These are phyloP conservation scores for Ogataea neopini DNA, from an alignment of 805 yeast species.

Conservation along the genomic window DNA sequence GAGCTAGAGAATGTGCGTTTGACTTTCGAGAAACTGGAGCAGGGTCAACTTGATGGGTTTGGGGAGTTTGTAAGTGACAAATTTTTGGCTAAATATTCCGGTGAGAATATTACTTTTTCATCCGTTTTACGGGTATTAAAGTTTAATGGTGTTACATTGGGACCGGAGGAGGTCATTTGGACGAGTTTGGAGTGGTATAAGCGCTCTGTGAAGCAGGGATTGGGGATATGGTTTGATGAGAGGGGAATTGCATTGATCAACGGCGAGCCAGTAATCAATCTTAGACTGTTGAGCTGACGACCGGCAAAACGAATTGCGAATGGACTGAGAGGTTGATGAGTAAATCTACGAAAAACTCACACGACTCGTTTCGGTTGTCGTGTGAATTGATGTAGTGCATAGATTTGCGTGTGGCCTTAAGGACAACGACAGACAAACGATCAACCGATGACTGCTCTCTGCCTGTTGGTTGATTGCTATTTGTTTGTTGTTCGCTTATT, in stretches of 20 bases:
- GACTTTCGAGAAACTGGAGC: conserved; percentile 45
- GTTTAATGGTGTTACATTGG: conserved; percentile 27
- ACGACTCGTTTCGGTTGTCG: no score
- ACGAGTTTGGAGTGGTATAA: conserved; percentile 18
- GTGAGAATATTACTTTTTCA: neutral
- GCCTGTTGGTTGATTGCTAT: no score
- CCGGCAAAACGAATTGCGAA: no score
- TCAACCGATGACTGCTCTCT: no score
- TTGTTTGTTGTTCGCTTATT: neutral
- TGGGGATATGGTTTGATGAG: conserved; percentile 1
- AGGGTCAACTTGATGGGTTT: conserved; percentile 41
- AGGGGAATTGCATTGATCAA: conserved; percentile 22
- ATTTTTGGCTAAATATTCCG: conserved; percentile 1
- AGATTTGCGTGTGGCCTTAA: no score
- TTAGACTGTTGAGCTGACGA: conserved; percentile 17
- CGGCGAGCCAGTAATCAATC: conserved; percentile 24
- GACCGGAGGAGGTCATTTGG: conserved; percentile 26
- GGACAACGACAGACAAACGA: no score
- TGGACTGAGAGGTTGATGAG: no score
- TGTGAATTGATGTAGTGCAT: no score
- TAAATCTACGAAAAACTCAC: no score
- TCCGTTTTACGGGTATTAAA: conserved; percentile 25
- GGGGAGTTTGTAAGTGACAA: conserved; percentile 38
- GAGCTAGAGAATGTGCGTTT: conserved; percentile 45
- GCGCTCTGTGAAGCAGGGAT: neutral